phyloP scores from a whole-genome alignment of 2,329 filamentous ascomycete genomes.

The Coniella vitis region DNA sequence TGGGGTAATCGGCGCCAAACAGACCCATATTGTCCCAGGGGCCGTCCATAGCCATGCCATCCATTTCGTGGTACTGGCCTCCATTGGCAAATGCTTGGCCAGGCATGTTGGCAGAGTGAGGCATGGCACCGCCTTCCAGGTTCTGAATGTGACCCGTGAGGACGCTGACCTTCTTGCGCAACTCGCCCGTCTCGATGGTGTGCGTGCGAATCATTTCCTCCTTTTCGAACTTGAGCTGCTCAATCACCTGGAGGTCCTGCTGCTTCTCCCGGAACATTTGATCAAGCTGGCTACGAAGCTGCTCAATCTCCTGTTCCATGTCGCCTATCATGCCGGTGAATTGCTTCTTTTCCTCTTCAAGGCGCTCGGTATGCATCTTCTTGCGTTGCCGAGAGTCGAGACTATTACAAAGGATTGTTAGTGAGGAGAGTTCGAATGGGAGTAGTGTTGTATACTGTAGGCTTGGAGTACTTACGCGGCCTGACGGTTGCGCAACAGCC shows the following conservation, averaged over 20 bases:
- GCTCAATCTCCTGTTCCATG: slow-evolving; percentile 70
- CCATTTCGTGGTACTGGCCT: slow-evolving; percentile 71
- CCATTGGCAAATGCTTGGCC: slow-evolving; percentile 36
- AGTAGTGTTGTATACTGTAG: slow-evolving; percentile 1
- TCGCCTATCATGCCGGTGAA: slow-evolving; percentile 69
- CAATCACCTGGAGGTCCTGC: slow-evolving; percentile 67
- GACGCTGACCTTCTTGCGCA: slow-evolving; percentile 86
- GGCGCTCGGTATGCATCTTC: slow-evolving; percentile 94
- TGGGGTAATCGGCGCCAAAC: slow-evolving; percentile 65
- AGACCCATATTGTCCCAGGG: slow-evolving; percentile 72
- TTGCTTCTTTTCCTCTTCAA: slow-evolving; percentile 95
- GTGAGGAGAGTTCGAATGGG: slow-evolving; percentile 13
- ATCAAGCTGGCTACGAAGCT: slow-evolving; percentile 62
- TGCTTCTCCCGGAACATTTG: slow-evolving; percentile 68
- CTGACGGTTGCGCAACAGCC: slow-evolving; percentile 87
- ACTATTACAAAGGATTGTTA: slow-evolving; percentile 39
- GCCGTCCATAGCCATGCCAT: slow-evolving; percentile 72
- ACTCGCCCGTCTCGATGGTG: slow-evolving; percentile 82
- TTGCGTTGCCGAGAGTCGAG: slow-evolving; percentile 96
- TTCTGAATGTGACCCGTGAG: slow-evolving; percentile 67
- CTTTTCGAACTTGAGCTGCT: slow-evolving; percentile 75
- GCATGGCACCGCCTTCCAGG: slow-evolving; percentile 56
- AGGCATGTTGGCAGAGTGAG: slow-evolving; percentile 17
- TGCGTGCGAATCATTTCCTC: slow-evolving; percentile 83
- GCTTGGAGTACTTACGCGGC: slow-evolving; percentile 68